Evolutionary conservation across 768 basidiomycete genomes (phyloP), one percentile per base, ranked within the genome.

Genomic region (Rhodotorula sphaerocarpa): DNA sequence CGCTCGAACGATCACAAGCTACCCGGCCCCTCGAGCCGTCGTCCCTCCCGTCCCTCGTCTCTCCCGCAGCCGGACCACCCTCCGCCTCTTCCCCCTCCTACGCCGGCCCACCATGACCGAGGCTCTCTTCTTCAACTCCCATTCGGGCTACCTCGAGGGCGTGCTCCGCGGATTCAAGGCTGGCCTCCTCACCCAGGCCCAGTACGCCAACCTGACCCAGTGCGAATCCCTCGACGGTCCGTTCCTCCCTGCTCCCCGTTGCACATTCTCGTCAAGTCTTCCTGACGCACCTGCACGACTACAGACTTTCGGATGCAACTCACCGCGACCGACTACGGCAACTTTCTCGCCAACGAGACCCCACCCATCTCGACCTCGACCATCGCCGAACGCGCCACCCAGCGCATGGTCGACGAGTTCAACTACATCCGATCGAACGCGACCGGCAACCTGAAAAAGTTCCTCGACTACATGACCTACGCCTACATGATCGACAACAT

Each of bases 401-500:
- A 91, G 74, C 80, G 88, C 66, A 84, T 99, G 36, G 92, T 99
- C 33, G 87, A 95, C 75, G 95, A 97, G 75, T 97, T 99, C 82
- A 89, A 92, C 76, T 97, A 86, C 75, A 77, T 97, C 60, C 80
- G 89, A 59, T 86, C 79, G 71, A 96, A 97, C 76, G 86, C 95
- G 7, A 88, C 91, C 33, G 86, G 88, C 63, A 90, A 93, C 2
- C 76, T 99, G 59, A 82, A 83, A 74, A 93, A 86, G 72, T 97
- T 99, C 75, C 79, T 99, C 64, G 95, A 97, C 72, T 99, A 96
- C 75, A 88, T 99, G 77, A 97, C 92, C 48, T 95, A 95, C 75
- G 90, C 84, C 34, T 99, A 97, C 78, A 99, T 99, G 95, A 97
- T 99, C 74, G 95, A 99, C 82, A 99, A 99, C 75, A 70, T 99